phyloP scores from a whole-genome alignment of 192 early-diverging fungal genomes.

The Backusella parvicylindrica region DNA sequence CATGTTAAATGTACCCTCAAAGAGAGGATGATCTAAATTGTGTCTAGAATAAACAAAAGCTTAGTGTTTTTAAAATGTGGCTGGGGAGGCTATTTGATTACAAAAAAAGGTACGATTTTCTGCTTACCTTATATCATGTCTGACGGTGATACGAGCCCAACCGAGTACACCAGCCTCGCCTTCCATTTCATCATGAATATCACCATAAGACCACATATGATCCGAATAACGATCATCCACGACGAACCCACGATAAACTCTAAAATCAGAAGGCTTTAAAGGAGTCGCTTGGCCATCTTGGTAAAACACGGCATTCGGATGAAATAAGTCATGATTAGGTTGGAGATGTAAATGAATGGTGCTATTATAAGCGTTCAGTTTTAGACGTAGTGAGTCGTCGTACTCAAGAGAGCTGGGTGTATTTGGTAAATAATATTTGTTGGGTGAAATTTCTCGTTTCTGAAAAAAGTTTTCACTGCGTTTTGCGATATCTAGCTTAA shows the following conservation, averaged over 20 bases:
- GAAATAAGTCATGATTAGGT: constrained; percentile 68
- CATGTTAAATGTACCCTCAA: constrained; percentile 59
- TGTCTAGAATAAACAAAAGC: neutral
- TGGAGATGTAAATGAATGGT: constrained; percentile 64
- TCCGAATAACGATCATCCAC: constrained; percentile 21
- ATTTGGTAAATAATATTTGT: constrained; percentile 12
- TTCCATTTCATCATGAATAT: constrained; percentile 1
- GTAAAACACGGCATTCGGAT: constrained; percentile 54
- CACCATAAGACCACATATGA: neutral
- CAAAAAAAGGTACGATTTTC: neutral
- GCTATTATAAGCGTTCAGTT: constrained; percentile 52
- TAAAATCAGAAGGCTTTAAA: constrained; percentile 15
- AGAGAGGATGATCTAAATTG: constrained; percentile 25
- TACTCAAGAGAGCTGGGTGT: constrained; percentile 12
- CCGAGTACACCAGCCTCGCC: neutral
- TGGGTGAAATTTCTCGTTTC: constrained; percentile 17
- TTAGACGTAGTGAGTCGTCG: constrained; percentile 21
- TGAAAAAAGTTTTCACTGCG: constrained; percentile 18
- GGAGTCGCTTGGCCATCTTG: constrained; percentile 26
- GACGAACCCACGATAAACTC: constrained; percentile 54
- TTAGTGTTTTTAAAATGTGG: neutral
- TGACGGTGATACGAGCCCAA: constrained; percentile 52
- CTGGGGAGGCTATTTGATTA: neutral
- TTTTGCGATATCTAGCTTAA: constrained; percentile 17
- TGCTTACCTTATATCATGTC: constrained; percentile 36